Evolutionary conservation across 2,329 filamentous ascomycete species (phyloP).

Genomic region (Lasiodiplodia sp.): DNA sequence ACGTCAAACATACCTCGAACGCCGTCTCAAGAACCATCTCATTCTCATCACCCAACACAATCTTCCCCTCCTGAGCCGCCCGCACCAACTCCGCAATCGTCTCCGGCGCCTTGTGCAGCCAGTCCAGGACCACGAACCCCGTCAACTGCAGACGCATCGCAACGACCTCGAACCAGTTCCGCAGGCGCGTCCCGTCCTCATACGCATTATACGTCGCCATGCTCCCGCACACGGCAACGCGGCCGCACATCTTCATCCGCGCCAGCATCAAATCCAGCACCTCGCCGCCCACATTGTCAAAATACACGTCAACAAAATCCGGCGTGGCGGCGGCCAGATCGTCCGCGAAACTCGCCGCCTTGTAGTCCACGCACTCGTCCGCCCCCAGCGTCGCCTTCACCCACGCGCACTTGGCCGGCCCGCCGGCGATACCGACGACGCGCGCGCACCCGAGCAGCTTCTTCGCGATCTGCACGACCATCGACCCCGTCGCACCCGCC

Average conservation of each 20-base stretch:
- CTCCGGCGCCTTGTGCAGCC: constrained; percentile 2
- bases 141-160: constrained; percentile 51
- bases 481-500: constrained; percentile 77
- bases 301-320: constrained; percentile 59
- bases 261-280: constrained; percentile 57
- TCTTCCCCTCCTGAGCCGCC: constrained; percentile 53
- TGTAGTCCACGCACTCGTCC: constrained; percentile 64
- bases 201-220: constrained; percentile 52
- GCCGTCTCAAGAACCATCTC: constrained; percentile 49
- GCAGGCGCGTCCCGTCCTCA: constrained; percentile 31
- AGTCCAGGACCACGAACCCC: constrained; percentile 76
- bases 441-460: constrained; percentile 50
- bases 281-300: constrained; percentile 59
- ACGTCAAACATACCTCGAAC: no score
- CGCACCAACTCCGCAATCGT: constrained; percentile 33
- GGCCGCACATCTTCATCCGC: constrained; percentile 50
- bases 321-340: constrained; percentile 57
- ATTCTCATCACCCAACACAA: constrained; percentile 52
- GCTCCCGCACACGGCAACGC: constrained; percentile 53
- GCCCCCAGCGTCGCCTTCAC: constrained; percentile 54
- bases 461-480: constrained; percentile 69
- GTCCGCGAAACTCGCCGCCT: constrained; percentile 54
- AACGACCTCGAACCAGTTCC: constrained; percentile 55
- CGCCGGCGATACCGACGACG: constrained; percentile 62
- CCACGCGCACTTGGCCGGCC: constrained; percentile 60